Conservation (phyloP, 305 asterid genomes). For the Caryopteris hybrid region DNA sequence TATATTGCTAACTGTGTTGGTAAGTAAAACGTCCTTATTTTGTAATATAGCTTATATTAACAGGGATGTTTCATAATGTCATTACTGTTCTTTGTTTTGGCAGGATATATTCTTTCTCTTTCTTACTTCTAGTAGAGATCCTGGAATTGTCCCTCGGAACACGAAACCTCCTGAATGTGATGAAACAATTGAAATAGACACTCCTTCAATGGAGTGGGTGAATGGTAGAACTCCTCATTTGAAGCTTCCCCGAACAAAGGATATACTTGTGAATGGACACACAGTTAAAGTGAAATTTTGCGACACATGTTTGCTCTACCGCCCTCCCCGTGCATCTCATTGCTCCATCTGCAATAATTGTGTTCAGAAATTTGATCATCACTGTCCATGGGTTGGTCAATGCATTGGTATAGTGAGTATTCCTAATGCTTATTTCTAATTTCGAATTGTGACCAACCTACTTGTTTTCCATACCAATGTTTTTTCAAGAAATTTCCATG, state of each 20-base stretch:
- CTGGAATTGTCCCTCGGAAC: constrained; percentile 75
- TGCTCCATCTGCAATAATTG: constrained; percentile 89
- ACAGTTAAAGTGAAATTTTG: constrained; percentile 67
- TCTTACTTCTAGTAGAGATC: constrained; percentile 78
- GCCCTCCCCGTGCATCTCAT: constrained; percentile 91
- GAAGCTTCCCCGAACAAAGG: constrained; percentile 66
- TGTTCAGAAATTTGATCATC: constrained; percentile 82
- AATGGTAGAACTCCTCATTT: constrained; percentile 73
- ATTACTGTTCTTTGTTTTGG: background rate
- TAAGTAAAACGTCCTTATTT: constrained; percentile 23
- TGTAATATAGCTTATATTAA: background rate
- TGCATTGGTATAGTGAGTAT: constrained; percentile 81
- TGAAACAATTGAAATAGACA: constrained; percentile 43
- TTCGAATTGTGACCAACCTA: background rate
- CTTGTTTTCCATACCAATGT: background rate
- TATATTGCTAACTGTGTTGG: constrained; percentile 54
- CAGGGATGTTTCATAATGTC: background rate
- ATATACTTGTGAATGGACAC: constrained; percentile 63
- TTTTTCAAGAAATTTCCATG: background rate
- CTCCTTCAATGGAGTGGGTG: constrained; percentile 86
- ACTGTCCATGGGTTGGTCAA: constrained; percentile 90
- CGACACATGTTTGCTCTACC: constrained; percentile 77
- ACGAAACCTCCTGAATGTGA: constrained; percentile 57
- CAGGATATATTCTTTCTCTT: constrained; percentile 73
- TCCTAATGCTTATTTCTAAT: background rate